A percentile compares a stretch with the other conserved stretches of the same genome.
Conservation (phyloP, 305 asterid genomes). For the Fraxinus ornus region DNA sequence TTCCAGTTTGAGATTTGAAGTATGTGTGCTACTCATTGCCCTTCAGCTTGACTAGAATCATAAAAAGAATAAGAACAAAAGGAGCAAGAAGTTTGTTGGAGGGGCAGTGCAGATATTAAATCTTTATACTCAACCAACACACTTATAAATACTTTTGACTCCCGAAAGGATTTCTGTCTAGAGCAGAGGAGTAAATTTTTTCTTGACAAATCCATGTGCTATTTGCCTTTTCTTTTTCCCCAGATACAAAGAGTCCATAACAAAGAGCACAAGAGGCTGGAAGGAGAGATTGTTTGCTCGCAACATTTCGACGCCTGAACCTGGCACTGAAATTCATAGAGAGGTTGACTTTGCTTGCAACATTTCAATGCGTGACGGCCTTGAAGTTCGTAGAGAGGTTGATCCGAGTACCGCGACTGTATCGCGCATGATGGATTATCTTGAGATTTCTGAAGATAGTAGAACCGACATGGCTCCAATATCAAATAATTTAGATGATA, state of each 20-base stretch:
- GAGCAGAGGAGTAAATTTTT: neutral
- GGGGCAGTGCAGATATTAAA: neutral
- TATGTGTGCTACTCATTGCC: neutral
- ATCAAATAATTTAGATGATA: conserved; percentile 32
- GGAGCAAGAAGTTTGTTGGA: neutral
- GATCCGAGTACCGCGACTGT: conserved; percentile 39
- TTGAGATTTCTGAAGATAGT: conserved; percentile 46
- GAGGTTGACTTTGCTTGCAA: conserved; percentile 59
- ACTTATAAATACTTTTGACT: neutral
- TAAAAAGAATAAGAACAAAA: neutral
- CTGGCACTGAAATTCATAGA: conserved; percentile 42
- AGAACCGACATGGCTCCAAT: conserved; percentile 32
- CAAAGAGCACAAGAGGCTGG: conserved; percentile 91
- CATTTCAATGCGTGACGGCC: conserved; percentile 38
- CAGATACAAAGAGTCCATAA: conserved; percentile 89
- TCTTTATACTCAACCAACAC: neutral
- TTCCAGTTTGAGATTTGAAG: neutral
- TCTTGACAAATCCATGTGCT: neutral
- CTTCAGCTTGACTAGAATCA: conserved; percentile 6
- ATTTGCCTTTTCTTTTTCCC: neutral
- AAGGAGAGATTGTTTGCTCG: conserved; percentile 82
- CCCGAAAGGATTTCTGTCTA: neutral
- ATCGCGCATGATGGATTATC: conserved; percentile 63
- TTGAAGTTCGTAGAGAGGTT: conserved; percentile 47
- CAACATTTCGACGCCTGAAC: conserved; percentile 44